Conservation (phyloP, 441 rosid species). For the Populus hybrid region DNA sequence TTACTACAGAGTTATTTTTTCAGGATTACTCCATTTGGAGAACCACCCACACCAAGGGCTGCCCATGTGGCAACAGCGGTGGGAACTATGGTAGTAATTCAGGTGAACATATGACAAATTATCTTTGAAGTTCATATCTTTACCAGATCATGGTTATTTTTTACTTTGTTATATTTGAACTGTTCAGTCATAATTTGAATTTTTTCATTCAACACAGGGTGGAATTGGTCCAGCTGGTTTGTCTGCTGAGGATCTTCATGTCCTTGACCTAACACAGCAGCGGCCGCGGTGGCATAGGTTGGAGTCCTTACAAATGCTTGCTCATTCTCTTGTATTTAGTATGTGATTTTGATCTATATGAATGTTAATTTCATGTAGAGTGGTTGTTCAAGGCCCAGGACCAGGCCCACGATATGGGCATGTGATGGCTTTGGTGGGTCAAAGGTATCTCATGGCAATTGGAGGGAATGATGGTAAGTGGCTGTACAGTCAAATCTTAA, state of each 20-base stretch:
- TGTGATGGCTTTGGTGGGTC: slow-evolving; percentile 99
- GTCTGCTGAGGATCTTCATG: slow-evolving; percentile 99
- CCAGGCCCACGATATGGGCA: slow-evolving; percentile 99
- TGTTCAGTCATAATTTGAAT: slow-evolving; percentile 19
- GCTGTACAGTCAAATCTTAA: slow-evolving; percentile 12
- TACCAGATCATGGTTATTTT: background rate
- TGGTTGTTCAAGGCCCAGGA: slow-evolving; percentile 99
- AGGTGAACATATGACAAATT: slow-evolving; percentile 44
- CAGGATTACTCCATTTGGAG: slow-evolving; percentile 90
- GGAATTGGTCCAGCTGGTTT: slow-evolving; percentile 99
- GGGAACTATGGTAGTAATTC: slow-evolving; percentile 99
- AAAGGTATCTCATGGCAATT: slow-evolving; percentile 88
- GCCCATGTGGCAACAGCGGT: slow-evolving; percentile 99
- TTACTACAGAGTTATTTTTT: slow-evolving; percentile 12
- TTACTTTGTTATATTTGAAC: slow-evolving; percentile 1
- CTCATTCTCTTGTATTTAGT: slow-evolving; percentile 12
- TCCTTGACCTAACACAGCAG: slow-evolving; percentile 93
- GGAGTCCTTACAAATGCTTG: slow-evolving; percentile 11
- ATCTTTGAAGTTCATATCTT: background rate
- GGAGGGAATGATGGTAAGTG: slow-evolving; percentile 89
- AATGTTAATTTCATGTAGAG: slow-evolving; percentile 48
- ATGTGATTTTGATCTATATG: slow-evolving; percentile 13
- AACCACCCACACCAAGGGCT: slow-evolving; percentile 98
- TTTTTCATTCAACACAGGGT: slow-evolving; percentile 52
- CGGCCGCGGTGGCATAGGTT: slow-evolving; percentile 98